Base-by-base conservation (phyloP, 495 filamentous ascomycete genomes). In the Corynascus novoguineensis region DNA sequence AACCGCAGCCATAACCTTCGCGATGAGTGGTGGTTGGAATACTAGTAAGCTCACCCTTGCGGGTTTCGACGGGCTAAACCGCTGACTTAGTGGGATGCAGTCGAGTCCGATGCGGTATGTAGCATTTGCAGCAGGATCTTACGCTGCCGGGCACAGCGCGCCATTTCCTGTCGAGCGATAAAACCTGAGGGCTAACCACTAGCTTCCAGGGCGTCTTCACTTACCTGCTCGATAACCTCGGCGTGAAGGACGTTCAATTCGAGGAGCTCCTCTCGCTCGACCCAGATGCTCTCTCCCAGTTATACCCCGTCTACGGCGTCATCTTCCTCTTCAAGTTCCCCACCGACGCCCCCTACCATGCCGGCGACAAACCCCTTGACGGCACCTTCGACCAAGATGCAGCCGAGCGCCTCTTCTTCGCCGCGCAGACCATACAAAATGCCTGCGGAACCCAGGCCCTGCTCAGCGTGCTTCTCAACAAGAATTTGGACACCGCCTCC, bases 311-410 rank as follows among this genome's bases (percentile, higher is more conserved):
- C 60, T 96, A 97, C 76, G 93, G 93, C 69, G 91, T 97, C 60
- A 97, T 99, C 69, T 97, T 99, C 75, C 90, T 99, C 69, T 99
- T 99, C 84, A 97, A 96, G 78, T 99, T 88, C 76, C 89, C 86
- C 22, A 88, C 86, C 41, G 87, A 88, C 69, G 77, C 83, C 55
- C 82, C 81, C 51, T 81, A 81, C 63, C 77, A 78, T 42, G 67
- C 74, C 38, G 71, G 76, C 55, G 80, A 85, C 54, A 76, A 77
- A 48, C 79, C 81, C 21, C 86, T 88, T 38, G 88, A 96, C 69
- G 92, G 93, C 48, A 78, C 71, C 42, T 95, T 88, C 73, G 92
- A 96, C 74, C 74, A 77, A 56, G 78, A 76, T 11, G 88, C 90
- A 1, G 73, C 86, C 4, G 83, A 90, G 60, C 76, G 78, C 52